Percentiles rank a stretch among this genome's conserved stretches.
phyloP scores from a whole-genome alignment of 257 asterid genomes.

The Cynanchum wilfordii region DNA sequence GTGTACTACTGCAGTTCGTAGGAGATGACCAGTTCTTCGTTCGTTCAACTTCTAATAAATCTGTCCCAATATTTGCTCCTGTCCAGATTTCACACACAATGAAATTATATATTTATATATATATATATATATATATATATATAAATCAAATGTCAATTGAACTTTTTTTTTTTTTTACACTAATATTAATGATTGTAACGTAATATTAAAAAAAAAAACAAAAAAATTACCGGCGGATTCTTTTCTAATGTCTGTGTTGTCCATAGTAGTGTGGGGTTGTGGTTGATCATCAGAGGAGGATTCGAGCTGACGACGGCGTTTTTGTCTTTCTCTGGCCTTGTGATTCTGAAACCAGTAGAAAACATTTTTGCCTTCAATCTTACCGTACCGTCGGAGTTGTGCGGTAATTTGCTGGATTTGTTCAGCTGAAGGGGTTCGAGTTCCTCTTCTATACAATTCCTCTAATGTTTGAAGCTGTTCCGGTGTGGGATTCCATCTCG shows the following conservation, averaged over 20 bases:
- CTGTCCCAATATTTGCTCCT: conserved; percentile 60
- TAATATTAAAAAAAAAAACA: too few relatives aligned
- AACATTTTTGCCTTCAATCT: conserved; percentile 92
- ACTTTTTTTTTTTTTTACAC: too few relatives aligned
- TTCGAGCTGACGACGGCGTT: conserved; percentile 77
- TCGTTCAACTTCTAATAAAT: conserved; percentile 66
- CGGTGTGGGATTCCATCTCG: conserved; percentile 95
- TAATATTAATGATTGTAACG: neutral
- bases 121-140: conserved; percentile 21
- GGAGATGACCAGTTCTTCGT: conserved; percentile 73
- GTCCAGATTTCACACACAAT: conserved; percentile 22
- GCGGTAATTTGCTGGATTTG: conserved; percentile 89
- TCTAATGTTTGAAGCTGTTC: conserved; percentile 86
- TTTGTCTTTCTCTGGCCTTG: conserved; percentile 88
- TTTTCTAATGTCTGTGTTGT: conserved; percentile 31
- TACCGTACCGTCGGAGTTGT: conserved; percentile 71
- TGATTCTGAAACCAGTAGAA: conserved; percentile 97
- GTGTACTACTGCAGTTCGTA: conserved; percentile 50
- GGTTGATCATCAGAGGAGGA: conserved; percentile 34
- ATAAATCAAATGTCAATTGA: too few relatives aligned
- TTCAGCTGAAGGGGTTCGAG: conserved; percentile 82
- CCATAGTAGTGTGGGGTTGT: conserved; percentile 17
- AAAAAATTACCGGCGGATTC: conserved; percentile 30
- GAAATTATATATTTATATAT: conserved; percentile 34
- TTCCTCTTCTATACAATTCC: conserved; percentile 69